A percentile compares a stretch with the other conserved stretches of the same genome.
Evolutionary conservation across 805 yeast species (phyloP).

Genomic region (Blastobotrys terrestris): DNA sequence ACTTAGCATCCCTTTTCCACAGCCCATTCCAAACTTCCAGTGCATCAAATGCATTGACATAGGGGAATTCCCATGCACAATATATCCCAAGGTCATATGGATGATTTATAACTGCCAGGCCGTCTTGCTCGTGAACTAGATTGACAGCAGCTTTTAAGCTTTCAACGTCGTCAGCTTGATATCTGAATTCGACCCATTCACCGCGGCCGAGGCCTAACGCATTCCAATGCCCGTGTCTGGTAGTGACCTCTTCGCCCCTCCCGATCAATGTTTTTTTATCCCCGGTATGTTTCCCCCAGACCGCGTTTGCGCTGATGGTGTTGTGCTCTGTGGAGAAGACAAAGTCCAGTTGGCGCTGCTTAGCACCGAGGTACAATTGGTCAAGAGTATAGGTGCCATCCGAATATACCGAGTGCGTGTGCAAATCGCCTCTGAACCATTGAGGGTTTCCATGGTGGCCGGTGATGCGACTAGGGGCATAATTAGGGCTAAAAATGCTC

Average conservation of each 20-base stretch:
- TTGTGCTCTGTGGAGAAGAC: constrained; percentile 15
- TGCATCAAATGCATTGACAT: constrained; percentile 8
- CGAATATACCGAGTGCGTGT: constrained; percentile 9
- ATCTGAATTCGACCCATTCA: constrained; percentile 12
- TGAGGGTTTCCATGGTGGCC: background rate
- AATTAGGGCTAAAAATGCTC: background rate
- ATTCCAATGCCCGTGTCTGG: constrained; percentile 14
- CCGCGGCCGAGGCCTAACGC: constrained; percentile 10
- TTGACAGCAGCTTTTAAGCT: constrained; percentile 2
- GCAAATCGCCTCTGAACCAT: constrained; percentile 15
- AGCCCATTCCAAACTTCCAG: constrained; percentile 16
- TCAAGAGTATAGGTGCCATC: constrained; percentile 8
- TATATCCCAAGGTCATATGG: constrained; percentile 11
- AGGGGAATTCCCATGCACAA: constrained; percentile 10
- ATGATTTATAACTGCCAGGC: constrained; percentile 11
- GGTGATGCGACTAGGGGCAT: background rate
- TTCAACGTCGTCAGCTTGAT: background rate
- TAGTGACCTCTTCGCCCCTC: constrained; percentile 15
- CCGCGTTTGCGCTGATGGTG: constrained; percentile 11
- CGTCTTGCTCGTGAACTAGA: constrained; percentile 8
- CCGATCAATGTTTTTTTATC: constrained; percentile 9
- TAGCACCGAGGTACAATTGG: constrained; percentile 6
- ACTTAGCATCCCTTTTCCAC: constrained; percentile 11
- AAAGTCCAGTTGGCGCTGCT: constrained; percentile 8
- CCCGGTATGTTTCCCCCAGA: constrained; percentile 8